Percentiles rank a stretch among this genome's conserved stretches.
Conservation (phyloP, 768 basidiomycete species). For the Podaxis pistillaris region DNA sequence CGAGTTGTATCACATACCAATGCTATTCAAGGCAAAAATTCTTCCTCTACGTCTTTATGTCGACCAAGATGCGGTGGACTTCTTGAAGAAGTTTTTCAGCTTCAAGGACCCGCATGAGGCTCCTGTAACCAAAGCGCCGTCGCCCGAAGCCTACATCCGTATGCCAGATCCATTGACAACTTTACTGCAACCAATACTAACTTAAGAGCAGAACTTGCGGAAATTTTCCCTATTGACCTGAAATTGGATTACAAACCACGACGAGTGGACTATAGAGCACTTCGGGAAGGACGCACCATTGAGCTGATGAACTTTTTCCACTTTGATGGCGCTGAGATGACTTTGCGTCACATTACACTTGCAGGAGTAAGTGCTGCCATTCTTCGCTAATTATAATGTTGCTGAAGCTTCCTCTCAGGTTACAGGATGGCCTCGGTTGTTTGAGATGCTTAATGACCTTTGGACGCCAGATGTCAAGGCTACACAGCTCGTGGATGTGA, state of each 20-base stretch:
- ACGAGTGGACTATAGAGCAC: conserved; percentile 89
- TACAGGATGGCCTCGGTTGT: conserved; percentile 88
- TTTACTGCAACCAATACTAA: neutral
- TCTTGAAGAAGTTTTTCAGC: conserved; percentile 93
- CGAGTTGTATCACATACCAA: neutral
- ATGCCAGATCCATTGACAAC: conserved; percentile 8
- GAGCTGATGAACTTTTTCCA: conserved; percentile 99
- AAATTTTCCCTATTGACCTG: conserved; percentile 91
- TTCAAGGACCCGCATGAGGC: conserved; percentile 66
- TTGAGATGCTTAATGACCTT: conserved; percentile 91
- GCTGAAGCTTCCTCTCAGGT: conserved; percentile 48
- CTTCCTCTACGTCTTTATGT: conserved; percentile 90
- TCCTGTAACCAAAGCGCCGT: conserved; percentile 26
- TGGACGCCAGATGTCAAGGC: conserved; percentile 99
- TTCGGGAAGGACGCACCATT: conserved; percentile 88
- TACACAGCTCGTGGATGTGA: conserved; percentile 94
- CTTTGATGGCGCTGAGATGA: conserved; percentile 99
- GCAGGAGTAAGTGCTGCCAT: conserved; percentile 67
- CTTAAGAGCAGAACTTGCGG: conserved; percentile 71
- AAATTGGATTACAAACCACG: conserved; percentile 99
- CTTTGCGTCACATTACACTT: conserved; percentile 86
- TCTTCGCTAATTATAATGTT: neutral
- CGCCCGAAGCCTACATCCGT: conserved; percentile 43
- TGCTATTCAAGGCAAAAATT: conserved; percentile 69
- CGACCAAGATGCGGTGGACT: conserved; percentile 98